phyloP scores from a whole-genome alignment of 2,329 filamentous ascomycete species.

The Trichoderma sp. region DNA sequence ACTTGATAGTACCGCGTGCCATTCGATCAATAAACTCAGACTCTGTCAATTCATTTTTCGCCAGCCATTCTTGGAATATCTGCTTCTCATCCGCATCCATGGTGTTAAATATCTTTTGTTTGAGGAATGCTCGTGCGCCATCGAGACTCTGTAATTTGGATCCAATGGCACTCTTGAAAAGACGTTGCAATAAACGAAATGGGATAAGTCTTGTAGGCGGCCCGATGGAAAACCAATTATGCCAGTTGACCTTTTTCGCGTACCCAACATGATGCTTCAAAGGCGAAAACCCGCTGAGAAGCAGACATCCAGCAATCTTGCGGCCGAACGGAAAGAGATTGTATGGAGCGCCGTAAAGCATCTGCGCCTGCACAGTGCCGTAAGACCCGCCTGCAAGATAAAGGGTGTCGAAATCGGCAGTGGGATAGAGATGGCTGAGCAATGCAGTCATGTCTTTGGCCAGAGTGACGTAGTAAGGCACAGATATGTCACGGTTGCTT shows the following conservation, averaged over 20 bases:
- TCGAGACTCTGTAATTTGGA: not conserved
- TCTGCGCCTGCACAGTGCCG: not conserved
- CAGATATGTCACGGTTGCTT: not conserved
- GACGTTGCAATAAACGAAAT: conserved; percentile 30
- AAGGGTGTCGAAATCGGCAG: not conserved
- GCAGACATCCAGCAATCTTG: not conserved
- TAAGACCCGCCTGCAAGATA: not conserved
- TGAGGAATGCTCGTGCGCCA: conserved; percentile 30
- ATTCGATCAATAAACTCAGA: conserved; percentile 21
- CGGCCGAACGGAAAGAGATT: not conserved
- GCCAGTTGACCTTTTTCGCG: conserved; percentile 31
- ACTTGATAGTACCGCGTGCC: conserved; percentile 28
- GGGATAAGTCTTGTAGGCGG: conserved; percentile 25
- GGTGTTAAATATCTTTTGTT: conserved; percentile 24
- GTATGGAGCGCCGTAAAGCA: not conserved
- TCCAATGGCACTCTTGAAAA: conserved; percentile 25
- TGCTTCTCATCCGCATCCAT: conserved; percentile 31
- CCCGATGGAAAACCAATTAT: conserved; percentile 31
- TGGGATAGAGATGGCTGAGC: not conserved
- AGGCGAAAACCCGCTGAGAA: conserved; percentile 32
- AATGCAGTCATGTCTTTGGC: not conserved
- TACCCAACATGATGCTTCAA: conserved; percentile 31
- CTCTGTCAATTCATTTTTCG: conserved; percentile 23
- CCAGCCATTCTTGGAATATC: conserved; percentile 20
- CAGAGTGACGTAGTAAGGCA: not conserved